These are phyloP conservation scores for Dissophora ornata DNA, from an alignment of 192 early-diverging fungal species.

Conservation along the genomic window DNA sequence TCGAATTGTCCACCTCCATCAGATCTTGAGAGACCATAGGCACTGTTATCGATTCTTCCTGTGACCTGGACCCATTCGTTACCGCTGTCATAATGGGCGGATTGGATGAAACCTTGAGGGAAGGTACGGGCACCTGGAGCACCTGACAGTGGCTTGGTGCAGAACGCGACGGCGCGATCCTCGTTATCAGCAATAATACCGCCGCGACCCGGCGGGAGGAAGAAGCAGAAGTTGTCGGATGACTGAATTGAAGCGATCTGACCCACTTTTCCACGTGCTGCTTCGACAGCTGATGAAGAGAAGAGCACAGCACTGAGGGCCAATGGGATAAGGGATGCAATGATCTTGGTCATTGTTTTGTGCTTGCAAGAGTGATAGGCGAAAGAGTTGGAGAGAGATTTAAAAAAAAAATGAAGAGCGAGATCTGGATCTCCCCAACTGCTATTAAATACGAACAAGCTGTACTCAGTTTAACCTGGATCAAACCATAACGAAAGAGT, in stretches of 20 bases:
- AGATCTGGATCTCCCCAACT: too few relatives aligned
- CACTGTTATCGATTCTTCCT: constrained; percentile 51
- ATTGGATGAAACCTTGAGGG: constrained; percentile 46
- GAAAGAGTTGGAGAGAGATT: neutral
- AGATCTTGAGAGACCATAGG: constrained; percentile 19
- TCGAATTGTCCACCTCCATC: constrained; percentile 65
- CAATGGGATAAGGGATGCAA: neutral
- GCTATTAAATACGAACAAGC: too few relatives aligned
- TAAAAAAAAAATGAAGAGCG: too few relatives aligned
- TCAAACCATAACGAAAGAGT: too few relatives aligned
- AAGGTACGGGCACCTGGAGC: constrained; percentile 50
- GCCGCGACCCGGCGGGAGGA: constrained; percentile 29
- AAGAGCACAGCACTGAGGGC: neutral
- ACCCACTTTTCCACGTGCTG: neutral
- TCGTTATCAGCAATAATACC: constrained; percentile 26
- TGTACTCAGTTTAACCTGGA: too few relatives aligned
- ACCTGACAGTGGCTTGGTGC: constrained; percentile 25
- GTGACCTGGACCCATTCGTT: constrained; percentile 61
- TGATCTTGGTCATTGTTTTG: constrained; percentile 6
- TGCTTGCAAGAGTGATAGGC: neutral
- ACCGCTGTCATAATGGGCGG: constrained; percentile 48
- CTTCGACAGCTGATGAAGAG: neutral
- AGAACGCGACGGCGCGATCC: constrained; percentile 34
- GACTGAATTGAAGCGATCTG: constrained; percentile 14
- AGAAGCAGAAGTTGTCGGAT: constrained; percentile 21